Evolutionary conservation across 129 eudicot species (phyloP), one percentile per base, ranked within the genome.

Genomic region (Flaveria linearis): DNA sequence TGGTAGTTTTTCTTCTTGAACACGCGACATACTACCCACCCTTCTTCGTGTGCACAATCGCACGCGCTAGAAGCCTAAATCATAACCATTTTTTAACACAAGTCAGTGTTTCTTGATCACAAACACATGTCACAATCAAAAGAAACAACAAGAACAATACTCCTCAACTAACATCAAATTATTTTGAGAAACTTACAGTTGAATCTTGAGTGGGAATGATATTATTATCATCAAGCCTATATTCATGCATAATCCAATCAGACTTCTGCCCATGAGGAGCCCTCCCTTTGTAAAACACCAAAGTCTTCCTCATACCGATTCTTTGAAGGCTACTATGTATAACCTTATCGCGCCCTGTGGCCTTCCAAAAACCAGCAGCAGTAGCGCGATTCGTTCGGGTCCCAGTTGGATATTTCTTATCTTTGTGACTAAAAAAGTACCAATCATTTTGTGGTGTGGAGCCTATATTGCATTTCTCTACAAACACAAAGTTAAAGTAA

Each of bases 181-280:
- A 67, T 65, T 7, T 51, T 43, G 23, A 69, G 45, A 20, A 46
- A 26, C 83, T 80, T 84, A 78, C 85, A 15, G 42, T 74, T 47
- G 74, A 53, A 47, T 75, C 83, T 52, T 83, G 80, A 70, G 39
- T 68, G 72, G 71, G 58, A 61, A 76, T 65, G 60, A 64, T 65
- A 18, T 51, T 64, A 26, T 63, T 7, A 43, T 89, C 93, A 50
- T 83, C 85, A 3, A 92, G 89, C 42, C 97, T 81, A 63, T 89
- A 92, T 56, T 92, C 97, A 64, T 92, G 97, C 93, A 92, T 92
- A 52, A 89, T 89, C 93, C 96, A 92, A 47, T 89, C 96, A 1
- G 96, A 84, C 76, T 92, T 92, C 30, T 81, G 96, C 47, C 97
- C 97, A 46, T 87, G 96, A 23, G 97, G 97, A 15, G 97, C 97